Base-by-base conservation (phyloP, 306 rosid genomes). In the Inga leiocalycina region DNA sequence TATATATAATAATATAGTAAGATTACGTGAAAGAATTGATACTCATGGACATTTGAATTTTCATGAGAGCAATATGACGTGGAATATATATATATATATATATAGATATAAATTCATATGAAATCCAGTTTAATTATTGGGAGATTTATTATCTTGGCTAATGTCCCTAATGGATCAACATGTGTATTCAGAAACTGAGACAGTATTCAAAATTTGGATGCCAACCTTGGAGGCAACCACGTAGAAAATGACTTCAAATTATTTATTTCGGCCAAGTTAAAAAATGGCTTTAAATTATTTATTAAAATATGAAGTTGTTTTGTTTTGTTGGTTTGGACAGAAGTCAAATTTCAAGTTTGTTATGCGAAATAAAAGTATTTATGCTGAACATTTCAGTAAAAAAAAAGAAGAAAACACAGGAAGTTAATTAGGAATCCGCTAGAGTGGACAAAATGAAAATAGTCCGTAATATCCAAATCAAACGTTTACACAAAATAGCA, bases 271-370 rank as follows among this genome's bases (percentile, higher is more conserved):
- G 8, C 30, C 30, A 9, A n/a, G 20, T 4, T 4, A 54, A 9
- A 57, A 14, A 13, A 14, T 39, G 54, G 6, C 1, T n/a, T 8
- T 22, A n/a, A 57, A n/a, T 20, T n/a, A 0, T 3, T 57, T 69
- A 35, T 69, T 39, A 10, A 37, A 9, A 67, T 71, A 61, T 2
- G 16, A 46, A 27, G 22, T 57, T 27, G 44, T 0, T 54, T 46
- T 81, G 30, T 17, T 45, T 37, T 84, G 13, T 12, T 24, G 35
- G 54, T 54, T 37, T 67, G 61, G 41, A 61, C 30, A 39, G 62
- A 74, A 68, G 79, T 52, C 89, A 84, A 73, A 84, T 43, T 65
- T 81, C 20, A 49, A 61, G 78, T 81, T 84, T 51, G 85, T 78
- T 74, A 27, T 34, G 2, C 27, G 57, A 69, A 66, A 35, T 19